Base-by-base conservation (phyloP, 768 basidiomycete species). In the Russula abietina region DNA sequence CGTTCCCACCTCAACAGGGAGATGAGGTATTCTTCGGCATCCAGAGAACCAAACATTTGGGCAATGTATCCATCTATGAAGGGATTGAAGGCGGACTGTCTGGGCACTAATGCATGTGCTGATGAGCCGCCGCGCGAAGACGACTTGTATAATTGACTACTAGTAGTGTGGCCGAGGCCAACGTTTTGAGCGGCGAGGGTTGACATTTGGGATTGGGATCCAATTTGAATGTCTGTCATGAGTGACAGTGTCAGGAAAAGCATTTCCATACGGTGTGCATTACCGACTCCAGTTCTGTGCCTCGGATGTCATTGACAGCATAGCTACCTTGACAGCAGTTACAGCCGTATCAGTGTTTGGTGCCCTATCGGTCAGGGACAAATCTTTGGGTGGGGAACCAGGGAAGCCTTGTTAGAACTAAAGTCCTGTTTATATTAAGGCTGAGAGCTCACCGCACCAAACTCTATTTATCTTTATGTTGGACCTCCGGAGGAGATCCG, bases 1-100 rank as follows among this genome's bases (percentile, higher is more conserved):
- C 24, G 1, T 16, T 32, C 24, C 49, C 39, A 55, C 39, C 26
- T 26, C 39, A 64, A 28, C 17, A 60, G 11, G 14, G n/a, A 9
- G 41, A 33, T 7, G n/a, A 55, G 48, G 32, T 60, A 60, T 28
- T 0, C 5, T 51, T 51, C 32, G 5, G 54, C 54, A 46, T 0
- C 41, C 14, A 0, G 32, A 51, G 59, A 39, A 4, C 26, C 59
- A 38, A 64, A 55, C 49, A 30, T 60, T 2, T 10, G 4, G 10
- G 63, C 19, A 17, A 59, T 11, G 17, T 64, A 60, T 26, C 63
- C 59, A 19, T 64, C 63, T 28, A 64, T 19, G 3, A 30, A 30
- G 5, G 28, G 28, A 5, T 30, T 30, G 28, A n/a, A n/a, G 28
- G 28, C 5, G 28, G 5, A 30, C 28, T 30, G 28, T 30, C 28